Base-by-base conservation (phyloP, 306 rosid genomes). In the Hylodesmum podocarpum region DNA sequence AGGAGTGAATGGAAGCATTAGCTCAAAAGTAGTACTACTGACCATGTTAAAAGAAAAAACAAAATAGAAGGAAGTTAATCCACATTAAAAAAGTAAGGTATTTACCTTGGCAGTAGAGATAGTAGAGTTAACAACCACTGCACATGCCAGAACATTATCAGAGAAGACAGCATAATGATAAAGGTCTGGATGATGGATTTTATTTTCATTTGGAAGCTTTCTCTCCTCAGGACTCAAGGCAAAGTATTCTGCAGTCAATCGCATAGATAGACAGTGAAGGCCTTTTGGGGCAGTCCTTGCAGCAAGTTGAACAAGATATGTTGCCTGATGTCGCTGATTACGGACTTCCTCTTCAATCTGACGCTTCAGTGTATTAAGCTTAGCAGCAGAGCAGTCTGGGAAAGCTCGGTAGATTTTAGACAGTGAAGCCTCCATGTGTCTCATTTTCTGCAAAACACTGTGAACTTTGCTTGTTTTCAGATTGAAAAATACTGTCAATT, bases 251-350 rank as follows among this genome's bases (percentile, higher is more conserved):
- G 82, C 63, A 69, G 82, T 78, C 62, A 78, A 39, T 22, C 62
- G 76, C 82, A 78, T 78, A 31, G 82, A 78, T 21, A 78, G 82
- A 69, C 82, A 78, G 40, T 78, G 82, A 78, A 78, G 22, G 76
- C 62, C 55, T 78, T 78, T 78, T 11, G 75, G 58, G 41, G 82
- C 70, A 6, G 82, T 57, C 70, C 76, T 68, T 22, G 67, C 82
- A 43, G 76, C 82, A 68, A 78, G 76, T 43, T 78, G n/a, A 15
- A 69, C 76, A 57, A 78, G 82, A 78, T 57, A 69, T 78, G 82
- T 57, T 41, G 75, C 82, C 33, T 69, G 70, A 46, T 29, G 39
- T 78, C 76, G 44, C 63, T 66, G 76, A 57, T 41, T 57, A 68
- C 51, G 82, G 43, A 78, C 70, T 78, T 78, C 76, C 76, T 43